Base-by-base conservation (phyloP, 2,329 filamentous ascomycete genomes). In the Colletotrichum agaves region DNA sequence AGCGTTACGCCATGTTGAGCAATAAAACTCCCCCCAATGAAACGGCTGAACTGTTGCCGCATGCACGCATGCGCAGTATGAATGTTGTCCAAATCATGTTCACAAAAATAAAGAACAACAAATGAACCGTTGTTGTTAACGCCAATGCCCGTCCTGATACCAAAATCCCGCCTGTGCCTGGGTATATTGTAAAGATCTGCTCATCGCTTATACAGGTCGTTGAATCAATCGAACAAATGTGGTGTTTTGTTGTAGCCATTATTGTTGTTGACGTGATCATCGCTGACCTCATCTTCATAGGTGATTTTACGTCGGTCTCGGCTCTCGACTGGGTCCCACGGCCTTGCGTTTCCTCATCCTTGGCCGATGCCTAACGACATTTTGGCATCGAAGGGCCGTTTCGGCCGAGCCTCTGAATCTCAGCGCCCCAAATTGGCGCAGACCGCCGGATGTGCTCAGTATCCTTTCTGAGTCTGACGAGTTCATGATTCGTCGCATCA, bases 291-390 rank as follows among this genome's bases (percentile, higher is more conserved):
- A 53, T 15, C 41, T 39, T 21, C 35, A 12, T 4, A 15, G 37
- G 13, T 47, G 31, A 31, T 33, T 17, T 35, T 13, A 39, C 19
- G 47, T 31, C 12, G 61, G 50, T 8, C 31, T 55, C 27, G 68
- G 55, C 23, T 57, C 44, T 10, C 21, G 13, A 17, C 31, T 27
- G 19, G 61, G 46, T 15, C 57, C 61, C 12, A 35, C 44, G 13
- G 57, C 57, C 31, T 69, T 70, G 6, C 69, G 44, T 35, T 59
- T 61, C 23, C 69, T 66, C 69, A 70, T 70, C 33, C 69, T 59
- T 23, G 69, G 66, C 17, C 57, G 61, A 15, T 64, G 61, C 35
- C 46, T 65, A 17, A 70, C 65, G 35, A 70, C 66, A 7, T 64
- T 69, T 11, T 59, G 65, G 17, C 56, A 65, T 21, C 65, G 44